These are phyloP conservation scores for Trichophyton mentagrophytes DNA, from an alignment of 2,329 filamentous ascomycete genomes.

Conservation along the genomic window DNA sequence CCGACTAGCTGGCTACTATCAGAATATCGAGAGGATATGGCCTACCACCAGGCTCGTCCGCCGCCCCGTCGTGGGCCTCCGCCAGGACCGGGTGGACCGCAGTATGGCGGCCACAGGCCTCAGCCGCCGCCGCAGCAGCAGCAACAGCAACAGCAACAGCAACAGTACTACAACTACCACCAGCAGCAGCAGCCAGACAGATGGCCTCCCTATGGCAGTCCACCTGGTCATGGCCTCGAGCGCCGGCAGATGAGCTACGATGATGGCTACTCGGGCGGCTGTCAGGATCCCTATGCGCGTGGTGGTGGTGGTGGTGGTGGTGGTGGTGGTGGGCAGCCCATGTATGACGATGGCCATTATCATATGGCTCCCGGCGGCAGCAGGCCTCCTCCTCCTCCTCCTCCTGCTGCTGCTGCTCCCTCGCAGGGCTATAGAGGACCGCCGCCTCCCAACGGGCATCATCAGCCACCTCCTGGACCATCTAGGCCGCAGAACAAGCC, in stretches of 20 bases:
- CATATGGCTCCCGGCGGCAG: constrained; percentile 18
- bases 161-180: neutral
- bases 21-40: neutral
- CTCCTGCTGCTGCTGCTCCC: neutral
- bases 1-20: neutral
- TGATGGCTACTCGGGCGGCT: neutral
- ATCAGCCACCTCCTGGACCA: constrained; percentile 17
- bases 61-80: neutral
- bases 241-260: neutral
- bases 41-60: constrained; percentile 2
- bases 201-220: neutral
- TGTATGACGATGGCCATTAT: neutral
- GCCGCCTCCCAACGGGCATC: constrained; percentile 16
- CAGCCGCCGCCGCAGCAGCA: neutral
- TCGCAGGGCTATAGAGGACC: constrained; percentile 15
- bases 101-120: neutral
- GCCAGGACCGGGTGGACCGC: neutral
- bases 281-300: neutral
- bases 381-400: constrained; percentile 24
- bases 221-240: neutral
- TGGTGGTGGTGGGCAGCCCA: neutral
- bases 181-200: neutral
- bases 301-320: neutral
- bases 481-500: neutral
- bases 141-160: too few relatives aligned